phyloP scores from a whole-genome alignment of 1,139 yeast species.

The Blastobotrys serpentis region DNA sequence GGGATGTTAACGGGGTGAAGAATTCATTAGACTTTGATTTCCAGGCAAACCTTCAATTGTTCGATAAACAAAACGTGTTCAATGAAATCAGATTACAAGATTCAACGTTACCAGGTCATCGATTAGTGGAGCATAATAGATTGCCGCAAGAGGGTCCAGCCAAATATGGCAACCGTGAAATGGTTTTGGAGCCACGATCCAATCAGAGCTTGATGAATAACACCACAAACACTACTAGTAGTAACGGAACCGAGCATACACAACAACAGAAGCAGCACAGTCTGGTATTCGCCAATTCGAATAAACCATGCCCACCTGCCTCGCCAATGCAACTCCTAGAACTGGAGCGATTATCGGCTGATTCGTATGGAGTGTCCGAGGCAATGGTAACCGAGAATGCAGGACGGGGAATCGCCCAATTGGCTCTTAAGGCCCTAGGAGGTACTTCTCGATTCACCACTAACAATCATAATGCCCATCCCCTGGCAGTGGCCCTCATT shows the following conservation, averaged over 20 bases:
- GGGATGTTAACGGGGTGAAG: conserved; percentile 33
- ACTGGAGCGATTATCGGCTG: conserved; percentile 57
- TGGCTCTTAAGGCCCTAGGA: conserved; percentile 63
- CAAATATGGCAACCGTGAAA: conserved; percentile 68
- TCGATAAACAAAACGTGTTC: conserved; percentile 78
- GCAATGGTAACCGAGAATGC: conserved; percentile 63
- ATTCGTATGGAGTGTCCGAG: conserved; percentile 54
- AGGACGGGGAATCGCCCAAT: conserved; percentile 62
- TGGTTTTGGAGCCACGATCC: conserved; percentile 49
- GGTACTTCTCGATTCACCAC: conserved; percentile 61
- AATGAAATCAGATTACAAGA: conserved; percentile 71
- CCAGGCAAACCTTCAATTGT: conserved; percentile 75
- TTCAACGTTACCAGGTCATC: conserved; percentile 54
- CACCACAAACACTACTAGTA: too few species aligned
- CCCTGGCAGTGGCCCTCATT: conserved; percentile 66
- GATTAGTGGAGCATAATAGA: conserved; percentile 71
- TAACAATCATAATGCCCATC: conserved; percentile 73
- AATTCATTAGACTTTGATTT: conserved; percentile 70
- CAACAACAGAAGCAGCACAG: conserved; percentile 7
- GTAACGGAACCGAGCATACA: conserved; percentile 18
- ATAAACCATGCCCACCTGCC: conserved; percentile 51
- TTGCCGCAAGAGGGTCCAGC: conserved; percentile 35
- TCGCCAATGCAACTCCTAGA: conserved; percentile 83
- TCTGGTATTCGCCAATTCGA: conserved; percentile 13
- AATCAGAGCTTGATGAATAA: conserved; percentile 37